phyloP scores from a whole-genome alignment of 1,139 yeast species.

The Scheffersomyces parashehatae region DNA sequence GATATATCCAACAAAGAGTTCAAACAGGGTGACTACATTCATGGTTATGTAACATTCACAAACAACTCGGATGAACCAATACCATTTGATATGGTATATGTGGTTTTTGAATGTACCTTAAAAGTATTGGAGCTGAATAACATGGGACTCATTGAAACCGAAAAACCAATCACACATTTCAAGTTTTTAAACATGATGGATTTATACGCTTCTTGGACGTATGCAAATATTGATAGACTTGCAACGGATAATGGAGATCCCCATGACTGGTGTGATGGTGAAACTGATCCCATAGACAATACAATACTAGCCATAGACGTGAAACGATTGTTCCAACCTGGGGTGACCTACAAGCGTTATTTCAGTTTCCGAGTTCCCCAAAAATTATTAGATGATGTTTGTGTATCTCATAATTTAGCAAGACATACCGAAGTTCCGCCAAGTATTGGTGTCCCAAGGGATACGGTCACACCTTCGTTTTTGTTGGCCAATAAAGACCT shows the following conservation, averaged over 20 bases:
- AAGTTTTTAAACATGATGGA: slow-evolving; percentile 48
- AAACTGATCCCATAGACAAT: slow-evolving; percentile 45
- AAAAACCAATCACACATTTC: slow-evolving; percentile 26
- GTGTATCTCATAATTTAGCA: slow-evolving; percentile 34
- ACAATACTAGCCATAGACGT: slow-evolving; percentile 35
- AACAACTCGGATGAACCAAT: slow-evolving; percentile 25
- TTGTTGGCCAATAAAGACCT: slow-evolving; percentile 23
- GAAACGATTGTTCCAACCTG: slow-evolving; percentile 31
- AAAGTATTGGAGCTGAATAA: slow-evolving; percentile 24
- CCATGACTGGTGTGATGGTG: slow-evolving; percentile 52
- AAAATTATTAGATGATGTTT: slow-evolving; percentile 38
- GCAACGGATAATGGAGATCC: slow-evolving; percentile 50
- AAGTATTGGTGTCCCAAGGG: slow-evolving; percentile 31
- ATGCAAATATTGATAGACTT: slow-evolving; percentile 46
- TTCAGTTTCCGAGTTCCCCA: slow-evolving; percentile 46
- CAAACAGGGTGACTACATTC: slow-evolving; percentile 35
- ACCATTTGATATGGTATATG: slow-evolving; percentile 38
- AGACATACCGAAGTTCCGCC: slow-evolving; percentile 43
- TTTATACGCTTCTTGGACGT: slow-evolving; percentile 49
- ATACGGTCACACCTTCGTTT: slow-evolving; percentile 14
- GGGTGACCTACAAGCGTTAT: slow-evolving; percentile 35
- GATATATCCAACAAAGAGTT: slow-evolving; percentile 28
- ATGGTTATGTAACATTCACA: slow-evolving; percentile 32
- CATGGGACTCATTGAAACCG: slow-evolving; percentile 30
- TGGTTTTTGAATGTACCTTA: slow-evolving; percentile 32